These are phyloP conservation scores for Nakazawaea siamensis DNA, from an alignment of 805 yeast genomes.

Conservation along the genomic window DNA sequence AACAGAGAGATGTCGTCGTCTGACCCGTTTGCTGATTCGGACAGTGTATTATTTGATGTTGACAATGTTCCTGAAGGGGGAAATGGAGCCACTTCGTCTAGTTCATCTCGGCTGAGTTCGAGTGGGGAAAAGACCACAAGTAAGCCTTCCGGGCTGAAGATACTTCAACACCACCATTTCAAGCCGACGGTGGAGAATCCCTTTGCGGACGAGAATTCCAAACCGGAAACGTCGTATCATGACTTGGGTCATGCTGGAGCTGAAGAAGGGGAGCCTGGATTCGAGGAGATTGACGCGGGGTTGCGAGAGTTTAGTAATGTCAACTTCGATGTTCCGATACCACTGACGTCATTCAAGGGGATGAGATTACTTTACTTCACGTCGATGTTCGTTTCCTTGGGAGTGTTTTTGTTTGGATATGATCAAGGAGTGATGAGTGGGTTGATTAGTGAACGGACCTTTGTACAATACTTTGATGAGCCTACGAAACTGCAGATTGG, in stretches of 20 bases:
- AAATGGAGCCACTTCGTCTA: too few relatives aligned
- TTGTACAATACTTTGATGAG: slow-evolving; percentile 57
- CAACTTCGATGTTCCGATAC: too few relatives aligned
- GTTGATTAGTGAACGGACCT: slow-evolving; percentile 65
- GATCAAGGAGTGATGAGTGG: slow-evolving; percentile 92
- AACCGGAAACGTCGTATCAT: neutral
- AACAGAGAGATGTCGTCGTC: too few relatives aligned
- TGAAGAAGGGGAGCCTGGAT: neutral
- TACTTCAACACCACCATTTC: slow-evolving; percentile 4
- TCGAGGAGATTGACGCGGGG: neutral
- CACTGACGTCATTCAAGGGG: slow-evolving; percentile 13
- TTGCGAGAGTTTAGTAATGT: too few relatives aligned
- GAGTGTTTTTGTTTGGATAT: slow-evolving; percentile 67
- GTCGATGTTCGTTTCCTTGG: slow-evolving; percentile 54
- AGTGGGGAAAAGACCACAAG: neutral
- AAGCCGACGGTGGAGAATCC: slow-evolving; percentile 3
- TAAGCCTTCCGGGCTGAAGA: neutral
- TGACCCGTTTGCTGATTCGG: neutral
- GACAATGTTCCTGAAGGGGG: neutral
- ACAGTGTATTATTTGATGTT: neutral
- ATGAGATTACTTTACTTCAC: slow-evolving; percentile 25
- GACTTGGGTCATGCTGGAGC: neutral
- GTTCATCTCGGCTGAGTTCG: too few relatives aligned
- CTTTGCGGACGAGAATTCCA: neutral
- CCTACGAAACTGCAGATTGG: slow-evolving; percentile 77